Percentiles rank a stretch among this genome's conserved stretches.
Evolutionary conservation across 2,329 filamentous ascomycete species (phyloP).

Genomic region (Talaromyces sp.): DNA sequence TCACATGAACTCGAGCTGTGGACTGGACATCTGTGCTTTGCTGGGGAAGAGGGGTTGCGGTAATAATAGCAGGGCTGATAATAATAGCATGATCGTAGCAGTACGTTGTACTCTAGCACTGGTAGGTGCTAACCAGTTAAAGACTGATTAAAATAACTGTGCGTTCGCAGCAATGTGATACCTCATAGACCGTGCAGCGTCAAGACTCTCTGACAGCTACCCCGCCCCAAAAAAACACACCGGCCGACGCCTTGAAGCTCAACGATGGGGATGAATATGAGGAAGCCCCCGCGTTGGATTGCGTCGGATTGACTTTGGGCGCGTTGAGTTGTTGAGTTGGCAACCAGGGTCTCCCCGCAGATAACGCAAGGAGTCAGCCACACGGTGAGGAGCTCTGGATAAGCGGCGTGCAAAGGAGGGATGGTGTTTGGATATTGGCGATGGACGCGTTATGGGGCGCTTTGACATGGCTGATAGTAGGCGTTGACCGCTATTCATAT

Average conservation of each 20-base stretch:
- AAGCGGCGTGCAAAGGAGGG: background rate
- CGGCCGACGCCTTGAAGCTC: background rate
- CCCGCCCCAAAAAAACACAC: background rate
- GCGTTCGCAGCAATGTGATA: background rate
- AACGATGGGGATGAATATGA: background rate
- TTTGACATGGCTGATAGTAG: background rate
- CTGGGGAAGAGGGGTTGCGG: background rate
- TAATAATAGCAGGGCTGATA: background rate
- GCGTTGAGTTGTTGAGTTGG: background rate
- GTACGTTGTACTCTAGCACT: no score
- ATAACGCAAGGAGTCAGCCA: background rate
- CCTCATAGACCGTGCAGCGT: background rate
- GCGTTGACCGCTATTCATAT: background rate
- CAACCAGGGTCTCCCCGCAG: conserved; percentile 1
- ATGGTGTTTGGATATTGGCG: background rate
- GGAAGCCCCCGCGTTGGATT: background rate
- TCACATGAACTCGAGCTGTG: background rate
- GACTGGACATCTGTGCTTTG: background rate
- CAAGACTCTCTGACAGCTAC: background rate
- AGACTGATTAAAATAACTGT: background rate
- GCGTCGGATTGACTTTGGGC: background rate
- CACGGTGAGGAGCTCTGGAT: background rate
- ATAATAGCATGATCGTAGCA: background rate
- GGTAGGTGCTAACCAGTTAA: no score
- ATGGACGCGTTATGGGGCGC: background rate